Base-by-base conservation (phyloP, 1,139 yeast species). In the Yamadazyma dushanensis region DNA sequence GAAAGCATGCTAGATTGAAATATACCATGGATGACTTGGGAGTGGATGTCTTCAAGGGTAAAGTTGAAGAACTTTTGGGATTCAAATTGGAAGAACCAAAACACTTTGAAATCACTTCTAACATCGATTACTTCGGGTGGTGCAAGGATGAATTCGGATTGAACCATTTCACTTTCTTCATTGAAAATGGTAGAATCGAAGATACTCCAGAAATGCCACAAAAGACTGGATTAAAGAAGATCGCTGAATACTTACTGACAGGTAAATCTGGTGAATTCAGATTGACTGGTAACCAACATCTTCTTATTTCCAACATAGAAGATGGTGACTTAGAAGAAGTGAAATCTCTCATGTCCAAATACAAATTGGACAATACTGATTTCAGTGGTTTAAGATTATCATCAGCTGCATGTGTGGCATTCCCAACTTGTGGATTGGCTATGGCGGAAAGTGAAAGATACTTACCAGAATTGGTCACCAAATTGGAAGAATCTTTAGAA, bases 381-480 rank as follows among this genome's bases (percentile, higher is more conserved):
- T 85, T 83, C 62, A 81, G 95, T 32, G 95, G 85, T 3, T 72
- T 92, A 56, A 79, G 97, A 59, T 73, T 88, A 46, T 83, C 96
- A 6, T 88, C 96, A 8, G 92, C 96, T 25, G 95, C 97, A 0
- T 92, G 98, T 78, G 98, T 92, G 41, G 97, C 97, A 2, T 83
- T 92, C 78, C 98, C 98, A 49, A 92, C 97, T 2, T 92, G 98
- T 80, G 97, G 97, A 48, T 77, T 90, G 56, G 97, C 97, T 15
- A 89, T 92, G 97, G 97, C 98, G 17, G 98, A 92, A 67, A 84
- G 95, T 31, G 98, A 92, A 70, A 81, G 98, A 57, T 92, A 88
- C 61, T 72, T 92, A 51, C 98, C 98, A 8, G 80, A 73, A 38
- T 75, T 92, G 51, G 78, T 92, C 49, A 64, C 82, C 46, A 87